A percentile compares a stretch with the other conserved stretches of the same genome.
phyloP scores from a whole-genome alignment of 2,329 filamentous ascomycete species.

The Sporothrix humicola region DNA sequence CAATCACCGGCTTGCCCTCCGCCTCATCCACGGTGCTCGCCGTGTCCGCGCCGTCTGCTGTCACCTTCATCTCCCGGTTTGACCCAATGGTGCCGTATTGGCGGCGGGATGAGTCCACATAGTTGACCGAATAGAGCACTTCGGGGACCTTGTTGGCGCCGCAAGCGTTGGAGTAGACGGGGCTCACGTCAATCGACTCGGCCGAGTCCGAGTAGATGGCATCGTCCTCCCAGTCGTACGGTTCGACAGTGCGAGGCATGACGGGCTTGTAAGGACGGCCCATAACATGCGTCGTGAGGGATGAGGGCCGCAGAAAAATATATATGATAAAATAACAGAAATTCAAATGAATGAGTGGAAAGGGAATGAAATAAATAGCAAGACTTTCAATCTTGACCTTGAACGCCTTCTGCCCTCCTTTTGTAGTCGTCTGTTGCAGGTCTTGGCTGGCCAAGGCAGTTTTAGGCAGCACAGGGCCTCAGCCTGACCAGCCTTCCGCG shows the following conservation, averaged over 20 bases:
- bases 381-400: too few species aligned
- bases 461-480: slow-evolving; percentile 16
- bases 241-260: neutral
- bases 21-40: slow-evolving; percentile 25
- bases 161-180: too few species aligned
- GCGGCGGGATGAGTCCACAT: slow-evolving; percentile 41
- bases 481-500: neutral
- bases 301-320: neutral
- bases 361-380: neutral
- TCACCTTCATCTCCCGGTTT: neutral
- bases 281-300: neutral
- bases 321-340: neutral
- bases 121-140: slow-evolving; percentile 51
- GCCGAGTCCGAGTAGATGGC: neutral
- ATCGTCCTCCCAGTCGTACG: neutral
- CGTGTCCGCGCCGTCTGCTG: neutral
- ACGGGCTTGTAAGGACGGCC: too few species aligned
- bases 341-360: neutral
- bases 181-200: too few species aligned
- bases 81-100: neutral
- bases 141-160: slow-evolving; percentile 41
- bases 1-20: slow-evolving; percentile 48
- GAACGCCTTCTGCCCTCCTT: neutral
- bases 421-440: neutral
- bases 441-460: neutral